Evolutionary conservation across 805 yeast species (phyloP), one percentile per base, ranked within the genome.

Genomic region (Hanseniaspora guilliermondii): DNA sequence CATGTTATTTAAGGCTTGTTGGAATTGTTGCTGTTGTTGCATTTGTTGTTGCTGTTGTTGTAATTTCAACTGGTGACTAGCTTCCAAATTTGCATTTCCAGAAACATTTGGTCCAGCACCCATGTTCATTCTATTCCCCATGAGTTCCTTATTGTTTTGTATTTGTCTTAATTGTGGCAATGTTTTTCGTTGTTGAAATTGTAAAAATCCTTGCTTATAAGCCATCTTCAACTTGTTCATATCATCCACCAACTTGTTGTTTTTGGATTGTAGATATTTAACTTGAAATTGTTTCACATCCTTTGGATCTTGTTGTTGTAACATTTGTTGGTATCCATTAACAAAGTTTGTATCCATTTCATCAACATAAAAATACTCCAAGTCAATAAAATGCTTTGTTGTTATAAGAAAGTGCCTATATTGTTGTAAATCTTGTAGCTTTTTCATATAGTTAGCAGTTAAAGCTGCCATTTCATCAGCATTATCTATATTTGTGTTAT

Each of bases 21-120:
- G 58, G 22, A 50, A 56, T 30, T 56, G 60, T 39, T 56, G 55
- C 35, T 56, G 57, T 16, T 56, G 56, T 33, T 52, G 55, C 41
- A 52, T 32, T 32, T 52, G 56, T 38, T 56, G 58, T 27, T 58
- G 63, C 19, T 53, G 60, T 3, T 56, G 57, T 44, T 58, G 63
- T 39, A 57, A 58, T 14, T 52, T 53, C 11, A 53, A 56, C 25
- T 57, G 59, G 53, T 56, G 57, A 25, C 42, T 44, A 11, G 55
- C 55, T 27, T 52, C 55, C 17, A 52, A 12, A 16, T 47, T 47
- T 36, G 46, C 45, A 6, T 35, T 41, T 41, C 41, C 42, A 14
- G 41, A 25, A 39, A 25, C 42, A 22, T 22, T 40, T 25, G 44
- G 22, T 9, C 19, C 47, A 17, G 19, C 37, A 17, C 38, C 38